Percentiles rank a stretch among this genome's conserved stretches.
phyloP scores from a whole-genome alignment of 805 yeast species.

The Metschnikowia colocasiae region DNA sequence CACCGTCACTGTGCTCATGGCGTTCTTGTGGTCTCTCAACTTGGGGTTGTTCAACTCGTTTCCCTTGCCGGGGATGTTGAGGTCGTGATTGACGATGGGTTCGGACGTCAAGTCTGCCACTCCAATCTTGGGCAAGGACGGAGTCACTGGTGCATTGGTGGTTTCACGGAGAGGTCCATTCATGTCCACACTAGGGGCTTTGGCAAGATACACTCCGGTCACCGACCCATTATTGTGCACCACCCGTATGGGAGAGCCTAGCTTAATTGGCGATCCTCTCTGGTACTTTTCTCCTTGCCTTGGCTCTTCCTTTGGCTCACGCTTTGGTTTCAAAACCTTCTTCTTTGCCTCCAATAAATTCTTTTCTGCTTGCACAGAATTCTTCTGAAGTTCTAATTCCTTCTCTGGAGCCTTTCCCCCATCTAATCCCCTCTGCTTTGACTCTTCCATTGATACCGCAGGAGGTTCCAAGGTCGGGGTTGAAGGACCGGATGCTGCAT shows the following conservation, averaged over 20 bases:
- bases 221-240: constrained; percentile 29
- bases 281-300: not conserved
- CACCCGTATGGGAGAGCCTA: constrained; percentile 37
- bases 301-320: not conserved
- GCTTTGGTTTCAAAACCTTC: no score
- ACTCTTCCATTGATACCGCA: no score
- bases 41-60: constrained; percentile 17
- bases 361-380: no score
- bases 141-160: not conserved
- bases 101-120: not conserved
- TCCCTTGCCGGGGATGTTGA: not conserved
- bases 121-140: not conserved
- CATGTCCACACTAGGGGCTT: not conserved
- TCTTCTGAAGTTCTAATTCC: no score
- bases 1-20: constrained; percentile 31
- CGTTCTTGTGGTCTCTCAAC: constrained; percentile 20
- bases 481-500: no score
- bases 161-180: not conserved
- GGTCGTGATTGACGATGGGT: not conserved
- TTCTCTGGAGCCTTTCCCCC: no score
- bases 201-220: constrained; percentile 22
- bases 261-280: constrained; percentile 30
- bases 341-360: no score
- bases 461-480: no score
- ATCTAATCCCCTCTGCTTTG: no score